Percentiles rank a stretch among this genome's conserved stretches.
These are phyloP conservation scores for Xylariales sp. DNA, from an alignment of 2,329 filamentous ascomycete genomes.

Conservation along the genomic window DNA sequence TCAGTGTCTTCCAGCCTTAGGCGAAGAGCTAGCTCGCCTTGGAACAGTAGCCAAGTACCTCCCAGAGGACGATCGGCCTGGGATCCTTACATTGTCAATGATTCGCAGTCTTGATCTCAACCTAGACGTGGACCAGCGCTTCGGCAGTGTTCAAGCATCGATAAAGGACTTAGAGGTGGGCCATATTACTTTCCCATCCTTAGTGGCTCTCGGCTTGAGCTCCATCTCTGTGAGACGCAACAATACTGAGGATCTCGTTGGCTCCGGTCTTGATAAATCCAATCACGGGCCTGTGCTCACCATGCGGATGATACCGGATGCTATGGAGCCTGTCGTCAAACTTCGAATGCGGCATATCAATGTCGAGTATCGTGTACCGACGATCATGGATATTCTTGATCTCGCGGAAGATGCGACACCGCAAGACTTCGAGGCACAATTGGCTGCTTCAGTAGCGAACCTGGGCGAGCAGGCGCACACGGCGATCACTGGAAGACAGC, in stretches of 20 bases:
- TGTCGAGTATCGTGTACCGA: slow-evolving; percentile 84
- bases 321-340: slow-evolving; percentile 87
- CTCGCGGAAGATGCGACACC: slow-evolving; percentile 62
- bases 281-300: slow-evolving; percentile 60
- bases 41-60: slow-evolving; percentile 90
- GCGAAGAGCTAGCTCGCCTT: slow-evolving; percentile 74
- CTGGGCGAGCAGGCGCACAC: slow-evolving; percentile 61
- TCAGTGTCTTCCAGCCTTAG: slow-evolving; percentile 63
- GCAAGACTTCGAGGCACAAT: slow-evolving; percentile 68
- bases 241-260: slow-evolving; percentile 65
- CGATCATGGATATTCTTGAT: slow-evolving; percentile 73
- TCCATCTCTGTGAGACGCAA: slow-evolving; percentile 60
- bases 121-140: slow-evolving; percentile 59
- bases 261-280: slow-evolving; percentile 35
- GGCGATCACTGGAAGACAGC: slow-evolving; percentile 33
- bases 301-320: slow-evolving; percentile 85
- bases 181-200: slow-evolving; percentile 78
- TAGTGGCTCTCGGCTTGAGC: slow-evolving; percentile 73
- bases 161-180: slow-evolving; percentile 64
- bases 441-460: slow-evolving; percentile 76
- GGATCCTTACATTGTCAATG: slow-evolving; percentile 69
- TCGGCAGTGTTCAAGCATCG: slow-evolving; percentile 61
- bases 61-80: slow-evolving; percentile 90
- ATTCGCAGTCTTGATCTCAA: slow-evolving; percentile 59
- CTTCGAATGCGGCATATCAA: slow-evolving; percentile 79